Evolutionary conservation across 768 basidiomycete species (phyloP), one percentile per base, ranked within the genome.

Genomic region (Pleurotus tuoliensis): DNA sequence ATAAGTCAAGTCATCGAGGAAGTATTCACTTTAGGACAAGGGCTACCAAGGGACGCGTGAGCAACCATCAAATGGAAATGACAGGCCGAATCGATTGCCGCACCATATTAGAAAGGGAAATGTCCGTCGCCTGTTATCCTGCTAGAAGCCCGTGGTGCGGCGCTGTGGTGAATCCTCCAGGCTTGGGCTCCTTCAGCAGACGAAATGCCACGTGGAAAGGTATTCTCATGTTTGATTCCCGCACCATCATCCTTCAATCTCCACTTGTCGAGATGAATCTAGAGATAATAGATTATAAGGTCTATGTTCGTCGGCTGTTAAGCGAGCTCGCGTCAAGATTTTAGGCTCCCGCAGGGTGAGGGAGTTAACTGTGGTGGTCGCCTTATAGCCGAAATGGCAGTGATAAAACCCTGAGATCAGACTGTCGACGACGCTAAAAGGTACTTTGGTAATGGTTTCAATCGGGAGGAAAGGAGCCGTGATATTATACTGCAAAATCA

Each of bases 221-320:
- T 53, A 16, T n/a, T 53, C 18, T 7, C 22, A 12, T 39, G 22
- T 53, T 34, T 53, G 30, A 34, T 34, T 34, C 30, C 30, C 30
- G 30, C 38, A 27, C 18, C 39, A 53, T 39, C 13, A 50, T 12
- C 51, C 51, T 40, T 38, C 39, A 53, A 53, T 53, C 51, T 53
- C 51, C 51, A 53, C 51, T 53, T 53, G 51, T 25, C 25, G 18
- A 40, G 51, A 53, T 53, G 51, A 53, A 53, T 53, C 51, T 53
- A 12, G 13, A 47, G 46, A 47, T 47, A 47, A 15, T 20, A 53
- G 51, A 53, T 53, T 50, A 7, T 50, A 53, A 18, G 37, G 41
- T 40, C 51, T 24, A 53, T 34, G 30, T 34, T n/a, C n/a, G n/a
- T n/a, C n/a, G n/a, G n/a, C n/a, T n/a, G 51, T 24, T 53, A 53